Base-by-base conservation (phyloP, 495 filamentous ascomycete species). In the Trichoderma gamsii region DNA sequence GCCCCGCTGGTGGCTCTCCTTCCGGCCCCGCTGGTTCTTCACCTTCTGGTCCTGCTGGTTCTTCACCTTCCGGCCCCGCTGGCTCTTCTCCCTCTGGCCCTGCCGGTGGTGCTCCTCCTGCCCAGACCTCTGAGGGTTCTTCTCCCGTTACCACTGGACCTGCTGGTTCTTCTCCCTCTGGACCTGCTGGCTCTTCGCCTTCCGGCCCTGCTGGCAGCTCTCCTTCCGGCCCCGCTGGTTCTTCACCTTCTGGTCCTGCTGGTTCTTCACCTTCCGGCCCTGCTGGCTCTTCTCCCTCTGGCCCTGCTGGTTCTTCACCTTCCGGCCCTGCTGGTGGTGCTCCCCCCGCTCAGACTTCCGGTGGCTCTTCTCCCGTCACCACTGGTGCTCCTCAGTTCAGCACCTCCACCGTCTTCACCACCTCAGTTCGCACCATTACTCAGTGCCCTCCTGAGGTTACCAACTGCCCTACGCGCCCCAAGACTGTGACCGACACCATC, bases 381-480 rank as follows among this genome's bases (percentile, higher is more conserved):
- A 52, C 49, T 23, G 49, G 49, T n/a, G 49, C 49, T 52, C 64
- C 68, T 8, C 13, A 64, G 66, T 68, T 32, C 29, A 74, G 70
- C 35, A 72, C 71, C 2, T 71, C 71, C 1, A 74, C 71, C 25
- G 71, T 73, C 70, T 73, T 68, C 70, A 70, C 69, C 7, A 75
- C 72, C 2, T 64, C 70, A 0, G 68, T 49, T n/a, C 63, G 61
- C 49, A 75, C 73, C 18, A 66, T 72, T 2, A 73, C 72, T 6
- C 67, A 68, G 21, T 71, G 72, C 65, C 56, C 66, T 5, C 64
- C 72, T 27, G 63, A 68, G 8, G 69, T 72, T 0, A 41, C 72
- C 25, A 69, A 82, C 74, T 86, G 85, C 76, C 83, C 85, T 25
- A 79, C 76, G 15, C 69, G 79, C 41, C 81, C 70, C 12, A 43